phyloP scores from a whole-genome alignment of 345 rosid species.

The Eucalyptus guilfoylei region DNA sequence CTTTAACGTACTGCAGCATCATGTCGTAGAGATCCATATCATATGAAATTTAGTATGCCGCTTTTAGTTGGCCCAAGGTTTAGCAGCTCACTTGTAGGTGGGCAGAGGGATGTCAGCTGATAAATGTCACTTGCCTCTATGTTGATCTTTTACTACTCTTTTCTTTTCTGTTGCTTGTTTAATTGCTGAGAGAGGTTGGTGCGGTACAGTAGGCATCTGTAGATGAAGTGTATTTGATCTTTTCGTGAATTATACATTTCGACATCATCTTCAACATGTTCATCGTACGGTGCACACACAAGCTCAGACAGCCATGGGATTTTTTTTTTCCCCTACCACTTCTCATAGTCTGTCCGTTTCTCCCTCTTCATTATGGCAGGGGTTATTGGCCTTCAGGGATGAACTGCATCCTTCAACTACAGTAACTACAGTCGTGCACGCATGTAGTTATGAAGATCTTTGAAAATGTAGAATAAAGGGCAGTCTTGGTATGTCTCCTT shows the following conservation, averaged over 20 bases:
- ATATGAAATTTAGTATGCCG: neutral
- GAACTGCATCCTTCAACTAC: neutral
- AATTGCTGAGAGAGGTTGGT: neutral
- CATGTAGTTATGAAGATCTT: neutral
- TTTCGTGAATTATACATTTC: neutral
- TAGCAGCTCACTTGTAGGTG: neutral
- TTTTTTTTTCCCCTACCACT: neutral
- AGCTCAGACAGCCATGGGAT: neutral
- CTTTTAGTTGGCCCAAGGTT: neutral
- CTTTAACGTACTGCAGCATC: neutral
- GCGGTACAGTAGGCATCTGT: neutral
- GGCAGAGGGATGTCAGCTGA: neutral
- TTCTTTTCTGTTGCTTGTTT: neutral
- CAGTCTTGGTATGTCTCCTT: neutral
- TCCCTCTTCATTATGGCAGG: constrained; percentile 10
- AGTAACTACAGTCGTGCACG: neutral
- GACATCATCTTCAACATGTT: neutral
- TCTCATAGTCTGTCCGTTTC: neutral
- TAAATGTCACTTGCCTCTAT: neutral
- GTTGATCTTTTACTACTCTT: neutral
- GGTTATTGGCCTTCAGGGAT: constrained; percentile 47
- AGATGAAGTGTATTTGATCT: neutral
- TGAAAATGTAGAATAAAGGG: neutral
- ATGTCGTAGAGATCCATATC: neutral
- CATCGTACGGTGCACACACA: neutral